These are phyloP conservation scores for Aspergillus glaucus DNA, from an alignment of 2,329 filamentous ascomycete genomes.

Conservation along the genomic window DNA sequence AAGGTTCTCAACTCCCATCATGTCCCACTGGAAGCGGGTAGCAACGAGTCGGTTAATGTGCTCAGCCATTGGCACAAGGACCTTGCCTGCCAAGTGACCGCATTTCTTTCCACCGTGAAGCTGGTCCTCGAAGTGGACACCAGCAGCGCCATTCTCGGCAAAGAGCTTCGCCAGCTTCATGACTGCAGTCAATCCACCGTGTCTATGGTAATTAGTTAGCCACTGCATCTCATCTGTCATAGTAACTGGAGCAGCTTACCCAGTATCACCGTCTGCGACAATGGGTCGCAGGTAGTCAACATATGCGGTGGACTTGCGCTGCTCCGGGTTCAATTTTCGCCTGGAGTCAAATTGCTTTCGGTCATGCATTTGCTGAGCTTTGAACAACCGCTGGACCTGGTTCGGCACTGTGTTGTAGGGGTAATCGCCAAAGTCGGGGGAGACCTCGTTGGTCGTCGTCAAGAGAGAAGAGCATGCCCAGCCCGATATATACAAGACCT, in stretches of 20 bases:
- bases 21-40: slow-evolving; percentile 92
- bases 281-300: slow-evolving; percentile 91
- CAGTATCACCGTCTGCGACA: slow-evolving; percentile 92
- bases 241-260: slow-evolving; percentile 32
- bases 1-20: slow-evolving; percentile 94
- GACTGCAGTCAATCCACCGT: slow-evolving; percentile 86
- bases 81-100: slow-evolving; percentile 92
- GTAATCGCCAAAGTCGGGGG: slow-evolving; percentile 95
- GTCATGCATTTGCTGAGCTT: slow-evolving; percentile 95
- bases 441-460: slow-evolving; percentile 93
- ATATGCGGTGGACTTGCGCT: slow-evolving; percentile 73
- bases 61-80: slow-evolving; percentile 85
- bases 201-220: slow-evolving; percentile 42
- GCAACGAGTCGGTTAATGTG: slow-evolving; percentile 94
- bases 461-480: slow-evolving; percentile 96
- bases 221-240: background rate
- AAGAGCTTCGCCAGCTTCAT: slow-evolving; percentile 96
- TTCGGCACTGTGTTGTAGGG: slow-evolving; percentile 99
- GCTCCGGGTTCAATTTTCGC: slow-evolving; percentile 66
- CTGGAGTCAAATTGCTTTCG: slow-evolving; percentile 87
- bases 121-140: slow-evolving; percentile 96
- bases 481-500: slow-evolving; percentile 91
- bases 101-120: slow-evolving; percentile 98
- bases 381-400: slow-evolving; percentile 91
- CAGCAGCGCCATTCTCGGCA: slow-evolving; percentile 91